Base-by-base conservation (phyloP, 345 rosid genomes). In the Aquilaria yunnanensis region DNA sequence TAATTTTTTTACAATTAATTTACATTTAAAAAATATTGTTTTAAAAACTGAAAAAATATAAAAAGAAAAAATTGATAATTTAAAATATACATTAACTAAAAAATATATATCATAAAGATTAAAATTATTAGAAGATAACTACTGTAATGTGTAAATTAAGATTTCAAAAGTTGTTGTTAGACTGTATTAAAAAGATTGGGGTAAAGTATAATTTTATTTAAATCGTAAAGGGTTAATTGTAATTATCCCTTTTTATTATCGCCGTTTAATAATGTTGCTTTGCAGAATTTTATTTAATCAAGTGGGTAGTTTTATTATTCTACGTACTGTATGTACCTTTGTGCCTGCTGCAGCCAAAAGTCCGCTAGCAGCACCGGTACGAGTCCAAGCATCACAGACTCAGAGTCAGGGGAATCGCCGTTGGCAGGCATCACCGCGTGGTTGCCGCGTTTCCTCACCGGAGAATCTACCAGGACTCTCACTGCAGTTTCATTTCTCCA, bases 361-460 rank as follows among this genome's bases (percentile, higher is more conserved):
- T 82, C 88, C 4, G 82, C 83, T 49, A 80, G 76, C 6, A 85
- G 58, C 32, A 47, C 71, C 6, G 12, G 74, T 11, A 63, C 75
- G 11, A 12, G 75, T 13, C 41, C 78, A 59, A 54, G 51, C 31
- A 32, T 70, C 32, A 14, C 65, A 47, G 64, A 71, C 31, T 61
- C 62, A 33, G 81, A 77, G 47, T 61, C 78, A 55, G 76, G 45
- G 29, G 66, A 64, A 62, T 54, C 83, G 46, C 31, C 32, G 2
- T 66, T 32, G 14, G 74, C 48, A 16, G 68, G 67, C 54, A 6
- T 32, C 7, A 31, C 48, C 66, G 70, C 85, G 55, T 79, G 86
- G 90, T 55, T 78, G 50, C 78, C 90, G 2, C 72, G 64, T 68
- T 71, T 74, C 29, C 14, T 79, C 47, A 61, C 72, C 0, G 89